Conservation (phyloP, 805 yeast genomes). For the Torulaspora maleeae region DNA sequence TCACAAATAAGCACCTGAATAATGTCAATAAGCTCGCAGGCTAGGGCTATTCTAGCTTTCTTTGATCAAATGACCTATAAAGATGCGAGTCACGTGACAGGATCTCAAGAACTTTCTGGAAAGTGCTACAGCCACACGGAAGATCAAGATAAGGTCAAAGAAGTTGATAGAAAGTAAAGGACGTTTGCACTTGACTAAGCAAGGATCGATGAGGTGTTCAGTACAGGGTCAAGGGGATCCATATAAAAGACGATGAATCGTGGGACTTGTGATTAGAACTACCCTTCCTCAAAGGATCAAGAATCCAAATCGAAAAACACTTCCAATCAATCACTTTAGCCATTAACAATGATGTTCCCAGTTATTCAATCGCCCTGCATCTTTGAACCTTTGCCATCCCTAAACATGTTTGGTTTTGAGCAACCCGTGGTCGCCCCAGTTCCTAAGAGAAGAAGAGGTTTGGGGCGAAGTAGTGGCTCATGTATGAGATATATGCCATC, state of each 20-base stretch:
- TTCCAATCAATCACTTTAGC: neutral
- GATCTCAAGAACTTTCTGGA: slow-evolving; percentile 3
- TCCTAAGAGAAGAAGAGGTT: slow-evolving; percentile 13
- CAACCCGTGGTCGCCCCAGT: slow-evolving; percentile 12
- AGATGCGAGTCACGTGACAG: neutral
- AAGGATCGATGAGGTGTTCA: neutral
- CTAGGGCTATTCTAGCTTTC: neutral
- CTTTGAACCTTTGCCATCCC: slow-evolving; percentile 23
- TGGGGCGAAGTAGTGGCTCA: slow-evolving; percentile 3
- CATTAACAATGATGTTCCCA: slow-evolving; percentile 17
- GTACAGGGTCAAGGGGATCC: neutral
- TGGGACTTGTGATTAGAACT: neutral
- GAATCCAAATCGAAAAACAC: neutral
- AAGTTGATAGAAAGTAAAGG: slow-evolving; percentile 1
- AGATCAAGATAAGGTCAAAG: slow-evolving; percentile 2
- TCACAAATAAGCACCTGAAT: neutral
- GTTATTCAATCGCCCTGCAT: slow-evolving; percentile 25
- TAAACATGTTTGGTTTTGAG: slow-evolving; percentile 10
- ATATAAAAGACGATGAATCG: neutral
- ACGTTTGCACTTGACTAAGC: neutral
- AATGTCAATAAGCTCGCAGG: no score
- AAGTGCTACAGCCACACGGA: slow-evolving; percentile 6
- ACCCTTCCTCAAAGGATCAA: neutral
- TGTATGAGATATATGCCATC: slow-evolving; percentile 3
- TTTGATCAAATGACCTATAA: neutral